Evolutionary conservation across 257 asterid genomes (phyloP).

Genomic region (Jacaranda copaia): DNA sequence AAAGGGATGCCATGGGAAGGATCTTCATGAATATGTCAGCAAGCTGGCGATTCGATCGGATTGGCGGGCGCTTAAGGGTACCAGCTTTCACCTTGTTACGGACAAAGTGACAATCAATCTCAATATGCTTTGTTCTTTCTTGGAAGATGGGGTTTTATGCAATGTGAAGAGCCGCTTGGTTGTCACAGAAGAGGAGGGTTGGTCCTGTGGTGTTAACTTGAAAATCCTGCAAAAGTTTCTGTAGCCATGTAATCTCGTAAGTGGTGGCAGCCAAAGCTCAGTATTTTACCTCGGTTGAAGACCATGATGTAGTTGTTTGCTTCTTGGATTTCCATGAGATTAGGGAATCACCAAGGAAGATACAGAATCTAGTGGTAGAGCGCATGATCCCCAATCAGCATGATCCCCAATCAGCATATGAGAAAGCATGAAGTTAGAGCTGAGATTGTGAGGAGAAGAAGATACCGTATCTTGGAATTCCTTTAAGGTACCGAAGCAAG

Average conservation of each 20-base stretch:
- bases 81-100: neutral
- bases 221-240: neutral
- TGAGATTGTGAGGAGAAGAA: neutral
- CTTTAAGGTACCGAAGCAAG: neutral
- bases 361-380: neutral
- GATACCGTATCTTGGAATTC: neutral
- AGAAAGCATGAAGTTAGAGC: neutral
- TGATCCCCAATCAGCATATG: neutral
- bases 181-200: neutral
- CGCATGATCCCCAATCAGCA: neutral
- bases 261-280: neutral
- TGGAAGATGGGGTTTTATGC: neutral
- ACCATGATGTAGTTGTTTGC: neutral
- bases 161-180: neutral
- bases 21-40: neutral
- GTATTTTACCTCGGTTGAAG: neutral
- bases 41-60: fast-evolving
- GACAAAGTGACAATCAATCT: neutral
- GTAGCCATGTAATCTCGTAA: neutral
- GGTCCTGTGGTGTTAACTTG: fast-evolving
- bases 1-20: neutral
- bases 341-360: neutral
- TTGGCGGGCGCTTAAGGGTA: neutral
- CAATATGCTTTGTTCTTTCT: neutral
- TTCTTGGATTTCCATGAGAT: conserved; percentile 3